phyloP scores from a whole-genome alignment of 2,329 filamentous ascomycete genomes.

The Paecilomyces fulvus region DNA sequence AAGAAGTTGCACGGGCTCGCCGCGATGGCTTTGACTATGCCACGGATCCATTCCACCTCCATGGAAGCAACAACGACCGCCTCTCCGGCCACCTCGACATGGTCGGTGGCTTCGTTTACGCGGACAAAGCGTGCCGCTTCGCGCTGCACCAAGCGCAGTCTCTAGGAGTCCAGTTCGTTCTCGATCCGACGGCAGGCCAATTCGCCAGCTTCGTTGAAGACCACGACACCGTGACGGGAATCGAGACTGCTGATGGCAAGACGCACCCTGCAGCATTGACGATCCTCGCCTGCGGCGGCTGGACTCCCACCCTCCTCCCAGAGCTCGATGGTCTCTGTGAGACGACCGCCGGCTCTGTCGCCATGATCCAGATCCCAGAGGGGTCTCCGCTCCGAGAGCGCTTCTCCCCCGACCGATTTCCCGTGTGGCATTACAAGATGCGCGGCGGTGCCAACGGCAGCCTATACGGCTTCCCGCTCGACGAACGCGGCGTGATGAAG shows the following conservation, averaged over 20 bases:
- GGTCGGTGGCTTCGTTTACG: constrained; percentile 38
- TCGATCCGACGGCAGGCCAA: constrained; percentile 23
- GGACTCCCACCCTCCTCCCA: constrained; percentile 37
- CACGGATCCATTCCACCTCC: constrained; percentile 31
- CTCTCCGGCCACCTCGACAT: constrained; percentile 37
- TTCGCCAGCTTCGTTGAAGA: constrained; percentile 19
- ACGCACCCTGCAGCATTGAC: constrained; percentile 24
- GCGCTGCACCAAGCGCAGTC: constrained; percentile 35
- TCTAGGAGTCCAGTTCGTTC: constrained; percentile 36
- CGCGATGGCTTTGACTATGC: constrained; percentile 20
- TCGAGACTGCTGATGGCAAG: constrained; percentile 31
- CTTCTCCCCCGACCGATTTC: constrained; percentile 38
- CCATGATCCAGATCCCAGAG: constrained; percentile 36
- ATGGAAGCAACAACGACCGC: constrained; percentile 16
- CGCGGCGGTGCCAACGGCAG: constrained; percentile 32
- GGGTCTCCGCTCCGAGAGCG: constrained; percentile 29
- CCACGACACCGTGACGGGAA: constrained; percentile 22
- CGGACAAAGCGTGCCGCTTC: constrained; percentile 40
- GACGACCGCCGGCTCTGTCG: constrained; percentile 41
- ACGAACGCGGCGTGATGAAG: constrained; percentile 39
- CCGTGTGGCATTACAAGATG: constrained; percentile 35
- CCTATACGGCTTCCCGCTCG: constrained; percentile 42
- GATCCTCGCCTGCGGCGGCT: constrained; percentile 37
- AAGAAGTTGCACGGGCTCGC: constrained; percentile 19
- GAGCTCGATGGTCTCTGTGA: constrained; percentile 37